Evolutionary conservation across 306 rosid species (phyloP).

Genomic region (Prunus campanulata): DNA sequence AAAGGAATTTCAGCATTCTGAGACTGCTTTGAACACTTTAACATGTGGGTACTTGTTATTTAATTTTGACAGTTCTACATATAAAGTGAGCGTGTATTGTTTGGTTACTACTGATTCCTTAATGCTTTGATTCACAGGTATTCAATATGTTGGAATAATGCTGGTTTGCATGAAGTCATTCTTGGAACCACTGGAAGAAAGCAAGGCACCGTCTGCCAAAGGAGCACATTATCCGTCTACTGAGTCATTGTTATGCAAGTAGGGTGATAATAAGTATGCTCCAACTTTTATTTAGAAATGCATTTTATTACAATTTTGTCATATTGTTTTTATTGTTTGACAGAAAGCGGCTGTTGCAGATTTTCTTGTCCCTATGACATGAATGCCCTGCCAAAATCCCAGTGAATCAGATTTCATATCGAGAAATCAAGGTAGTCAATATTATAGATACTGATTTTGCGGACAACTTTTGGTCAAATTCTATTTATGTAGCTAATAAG

Average conservation of each 20-base stretch:
- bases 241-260: slow-evolving; percentile 91
- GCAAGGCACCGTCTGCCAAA: slow-evolving; percentile 83
- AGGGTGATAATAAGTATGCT: slow-evolving; percentile 20
- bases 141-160: slow-evolving; percentile 81
- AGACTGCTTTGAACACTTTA: slow-evolving; percentile 61
- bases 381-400: slow-evolving; percentile 28
- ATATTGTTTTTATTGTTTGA: not conserved
- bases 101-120: slow-evolving; percentile 14
- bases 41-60: slow-evolving; percentile 78
- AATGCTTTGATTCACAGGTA: slow-evolving; percentile 49
- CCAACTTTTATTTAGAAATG: not conserved
- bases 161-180: slow-evolving; percentile 89
- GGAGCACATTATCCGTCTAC: slow-evolving; percentile 75
- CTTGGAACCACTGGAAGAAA: slow-evolving; percentile 97
- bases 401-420: slow-evolving; percentile 43
- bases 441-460: slow-evolving; percentile 5
- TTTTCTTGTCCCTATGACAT: slow-evolving; percentile 57
- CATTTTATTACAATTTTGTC: not conserved
- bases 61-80: not conserved
- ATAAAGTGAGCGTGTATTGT: not conserved
- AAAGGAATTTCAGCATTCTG: slow-evolving; percentile 75
- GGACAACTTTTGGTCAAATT: not conserved
- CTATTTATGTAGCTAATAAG: not conserved
- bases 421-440: slow-evolving; percentile 64
- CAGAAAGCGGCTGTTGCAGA: slow-evolving; percentile 70